Conservation (phyloP, 768 basidiomycete genomes). For the Ramaria rubella region DNA sequence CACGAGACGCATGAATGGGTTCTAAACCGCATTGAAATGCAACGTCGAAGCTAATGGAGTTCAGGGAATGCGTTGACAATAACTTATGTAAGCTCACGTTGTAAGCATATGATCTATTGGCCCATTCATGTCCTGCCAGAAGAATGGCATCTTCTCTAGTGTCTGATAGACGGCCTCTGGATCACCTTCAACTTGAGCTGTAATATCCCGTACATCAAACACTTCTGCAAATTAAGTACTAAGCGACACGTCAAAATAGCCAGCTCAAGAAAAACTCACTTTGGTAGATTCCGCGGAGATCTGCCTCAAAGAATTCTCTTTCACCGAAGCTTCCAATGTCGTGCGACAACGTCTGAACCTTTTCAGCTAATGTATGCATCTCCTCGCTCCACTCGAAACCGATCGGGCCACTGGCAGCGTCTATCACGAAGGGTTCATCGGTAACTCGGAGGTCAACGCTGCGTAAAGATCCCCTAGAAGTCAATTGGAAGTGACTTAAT, state of each 20-base stretch:
- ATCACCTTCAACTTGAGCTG: conserved; percentile 26
- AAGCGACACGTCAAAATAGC: conserved; percentile 2
- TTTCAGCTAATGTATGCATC: conserved; percentile 34
- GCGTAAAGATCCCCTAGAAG: conserved; percentile 32
- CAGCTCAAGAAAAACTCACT: conserved; percentile 32
- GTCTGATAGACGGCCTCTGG: conserved; percentile 39
- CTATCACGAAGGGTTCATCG: background rate
- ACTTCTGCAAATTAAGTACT: conserved; percentile 29
- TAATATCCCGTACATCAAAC: conserved; percentile 27
- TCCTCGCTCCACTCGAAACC: conserved; percentile 18
- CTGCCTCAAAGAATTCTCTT: conserved; percentile 38
- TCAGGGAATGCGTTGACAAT: background rate
- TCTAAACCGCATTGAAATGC: conserved; percentile 48
- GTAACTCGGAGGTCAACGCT: background rate
- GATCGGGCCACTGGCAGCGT: too few species aligned
- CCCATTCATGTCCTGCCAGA: conserved; percentile 48
- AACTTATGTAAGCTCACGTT: conserved; percentile 35
- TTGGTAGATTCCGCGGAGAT: conserved; percentile 49
- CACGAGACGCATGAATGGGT: conserved; percentile 34
- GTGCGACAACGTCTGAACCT: background rate
- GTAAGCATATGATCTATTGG: conserved; percentile 53
- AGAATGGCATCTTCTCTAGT: conserved; percentile 46
- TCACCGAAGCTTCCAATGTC: conserved; percentile 17
- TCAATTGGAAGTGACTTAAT: conserved; percentile 38
- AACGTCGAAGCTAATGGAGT: conserved; percentile 49